Percentiles rank a stretch among this genome's conserved stretches.
Conservation (phyloP, 805 yeast genomes). For the Spathaspora boniae region DNA sequence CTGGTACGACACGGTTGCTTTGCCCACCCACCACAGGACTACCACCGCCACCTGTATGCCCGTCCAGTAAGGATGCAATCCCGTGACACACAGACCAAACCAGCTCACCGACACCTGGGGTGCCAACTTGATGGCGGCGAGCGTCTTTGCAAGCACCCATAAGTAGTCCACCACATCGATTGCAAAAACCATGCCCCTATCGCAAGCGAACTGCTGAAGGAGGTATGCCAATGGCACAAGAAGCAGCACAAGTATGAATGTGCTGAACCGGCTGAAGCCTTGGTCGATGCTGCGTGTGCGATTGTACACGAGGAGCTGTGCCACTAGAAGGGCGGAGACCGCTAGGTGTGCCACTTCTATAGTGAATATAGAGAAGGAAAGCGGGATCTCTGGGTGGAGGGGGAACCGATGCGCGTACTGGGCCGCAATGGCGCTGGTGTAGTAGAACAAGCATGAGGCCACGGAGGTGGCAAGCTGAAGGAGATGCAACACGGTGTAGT, state of each 20-base stretch:
- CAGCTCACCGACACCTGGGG: constrained; percentile 44
- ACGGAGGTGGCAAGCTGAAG: constrained; percentile 7
- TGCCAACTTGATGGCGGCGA: constrained; percentile 21
- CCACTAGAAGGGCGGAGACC: constrained; percentile 13
- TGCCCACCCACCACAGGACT: neutral
- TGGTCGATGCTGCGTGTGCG: constrained; percentile 35
- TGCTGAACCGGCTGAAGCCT: constrained; percentile 22
- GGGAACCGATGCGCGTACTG: constrained; percentile 29
- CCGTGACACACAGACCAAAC: constrained; percentile 27
- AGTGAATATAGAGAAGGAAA: constrained; percentile 15
- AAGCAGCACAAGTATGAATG: constrained; percentile 6
- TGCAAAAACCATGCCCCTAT: constrained; percentile 16
- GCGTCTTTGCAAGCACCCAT: constrained; percentile 32
- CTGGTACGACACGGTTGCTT: neutral
- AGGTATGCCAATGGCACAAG: constrained; percentile 8
- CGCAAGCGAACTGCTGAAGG: neutral
- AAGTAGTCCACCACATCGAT: constrained; percentile 41
- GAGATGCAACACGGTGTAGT: constrained; percentile 10
- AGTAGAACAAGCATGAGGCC: constrained; percentile 10
- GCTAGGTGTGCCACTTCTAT: constrained; percentile 5
- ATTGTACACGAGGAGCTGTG: constrained; percentile 23
- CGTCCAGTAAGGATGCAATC: constrained; percentile 11
- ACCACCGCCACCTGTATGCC: neutral
- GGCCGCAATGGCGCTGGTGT: constrained; percentile 5
- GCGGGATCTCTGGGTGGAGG: constrained; percentile 18